Evolutionary conservation across 208 protist genomes (phyloP).

Genomic region (Trypanosoma brucei): DNA sequence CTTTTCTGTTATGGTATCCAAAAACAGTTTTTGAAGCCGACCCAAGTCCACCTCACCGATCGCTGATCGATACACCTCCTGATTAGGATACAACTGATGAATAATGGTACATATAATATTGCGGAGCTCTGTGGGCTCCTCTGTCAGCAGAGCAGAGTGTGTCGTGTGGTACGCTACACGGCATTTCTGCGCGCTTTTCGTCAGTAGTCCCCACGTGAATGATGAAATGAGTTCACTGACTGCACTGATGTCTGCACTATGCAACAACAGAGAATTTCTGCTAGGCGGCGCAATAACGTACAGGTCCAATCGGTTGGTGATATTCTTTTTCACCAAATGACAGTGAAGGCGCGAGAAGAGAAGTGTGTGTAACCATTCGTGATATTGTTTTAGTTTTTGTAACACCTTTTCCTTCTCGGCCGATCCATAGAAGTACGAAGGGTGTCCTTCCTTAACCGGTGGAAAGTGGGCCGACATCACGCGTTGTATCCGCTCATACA

Average conservation of each 20-base stretch:
- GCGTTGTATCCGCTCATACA: constrained; percentile 50
- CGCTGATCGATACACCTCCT: constrained; percentile 51
- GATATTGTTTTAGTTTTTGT: constrained; percentile 6
- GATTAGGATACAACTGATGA: constrained; percentile 52
- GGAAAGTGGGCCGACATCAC: constrained; percentile 36
- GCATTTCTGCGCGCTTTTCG: constrained; percentile 27
- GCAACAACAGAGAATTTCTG: constrained; percentile 60
- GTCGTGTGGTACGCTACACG: constrained; percentile 54
- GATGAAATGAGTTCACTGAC: constrained; percentile 44
- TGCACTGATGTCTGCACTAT: constrained; percentile 28
- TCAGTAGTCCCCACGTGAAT: constrained; percentile 26
- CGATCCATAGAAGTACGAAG: constrained; percentile 15
- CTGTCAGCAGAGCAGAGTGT: constrained; percentile 27
- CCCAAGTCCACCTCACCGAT: constrained; percentile 54
- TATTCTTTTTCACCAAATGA: constrained; percentile 37
- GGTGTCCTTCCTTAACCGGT: constrained; percentile 12
- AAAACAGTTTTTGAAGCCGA: constrained; percentile 47
- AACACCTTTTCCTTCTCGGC: constrained; percentile 5
- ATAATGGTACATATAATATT: constrained; percentile 56
- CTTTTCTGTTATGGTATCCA: constrained; percentile 30
- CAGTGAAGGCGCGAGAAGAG: constrained; percentile 9
- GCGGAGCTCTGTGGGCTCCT: constrained; percentile 69
- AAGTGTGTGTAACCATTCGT: constrained; percentile 6
- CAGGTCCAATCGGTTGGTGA: constrained; percentile 60
- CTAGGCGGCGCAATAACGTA: constrained; percentile 77